Conservation (phyloP, 2,329 filamentous ascomycete species). For the Cadophora malorum region DNA sequence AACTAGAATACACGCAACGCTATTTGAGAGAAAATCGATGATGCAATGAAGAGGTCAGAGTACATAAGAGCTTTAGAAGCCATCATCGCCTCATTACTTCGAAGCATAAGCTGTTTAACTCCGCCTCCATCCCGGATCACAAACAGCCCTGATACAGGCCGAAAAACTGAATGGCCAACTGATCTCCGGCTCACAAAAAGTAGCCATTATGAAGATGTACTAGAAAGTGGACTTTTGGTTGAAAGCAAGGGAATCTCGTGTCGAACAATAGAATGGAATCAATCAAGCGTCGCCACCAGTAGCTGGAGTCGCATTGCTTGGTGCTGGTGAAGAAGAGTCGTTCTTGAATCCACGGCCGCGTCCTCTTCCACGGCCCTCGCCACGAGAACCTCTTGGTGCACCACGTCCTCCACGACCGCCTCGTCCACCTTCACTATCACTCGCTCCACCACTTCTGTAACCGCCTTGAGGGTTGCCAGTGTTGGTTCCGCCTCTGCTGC, state of each 20-base stretch:
- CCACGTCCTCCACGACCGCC: constrained; percentile 63
- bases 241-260: constrained; percentile 39
- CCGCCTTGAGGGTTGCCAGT: constrained; percentile 65
- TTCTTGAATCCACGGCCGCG: constrained; percentile 63
- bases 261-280: constrained; percentile 20
- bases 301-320: constrained; percentile 57
- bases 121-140: constrained; percentile 43
- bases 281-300: constrained; percentile 45
- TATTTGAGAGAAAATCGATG: constrained; percentile 41
- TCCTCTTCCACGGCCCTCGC: constrained; percentile 61
- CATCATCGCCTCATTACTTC: constrained; percentile 43
- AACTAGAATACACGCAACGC: constrained; percentile 48
- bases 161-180: constrained; percentile 38
- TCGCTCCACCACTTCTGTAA: constrained; percentile 85
- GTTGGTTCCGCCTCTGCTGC: constrained; percentile 67
- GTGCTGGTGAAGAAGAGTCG: constrained; percentile 56
- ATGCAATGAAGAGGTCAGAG: constrained; percentile 43
- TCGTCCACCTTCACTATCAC: constrained; percentile 70
- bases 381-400: constrained; percentile 59
- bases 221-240: constrained; percentile 43
- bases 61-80: constrained; percentile 47
- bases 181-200: constrained; percentile 41
- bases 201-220: constrained; percentile 45
- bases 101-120: constrained; percentile 47
- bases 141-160: constrained; percentile 40